These are phyloP conservation scores for Plantago major DNA, from an alignment of 257 asterid species.

Conservation along the genomic window DNA sequence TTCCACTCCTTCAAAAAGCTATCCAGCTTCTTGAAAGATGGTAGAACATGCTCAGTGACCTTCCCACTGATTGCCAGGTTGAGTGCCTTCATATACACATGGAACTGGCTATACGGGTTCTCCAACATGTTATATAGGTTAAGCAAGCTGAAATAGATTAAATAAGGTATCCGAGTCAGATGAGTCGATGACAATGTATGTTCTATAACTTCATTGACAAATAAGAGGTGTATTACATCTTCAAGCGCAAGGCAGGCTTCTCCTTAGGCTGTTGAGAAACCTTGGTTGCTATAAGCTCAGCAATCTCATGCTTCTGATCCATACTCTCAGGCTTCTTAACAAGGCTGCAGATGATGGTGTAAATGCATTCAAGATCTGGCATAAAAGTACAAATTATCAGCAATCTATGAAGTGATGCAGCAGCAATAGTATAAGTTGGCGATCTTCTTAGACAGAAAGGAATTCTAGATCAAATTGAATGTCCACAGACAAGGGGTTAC, in stretches of 20 bases:
- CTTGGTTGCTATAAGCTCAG: constrained; percentile 74
- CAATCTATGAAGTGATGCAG: background rate
- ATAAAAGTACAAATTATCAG: constrained; percentile 12
- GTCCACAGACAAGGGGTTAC: no score
- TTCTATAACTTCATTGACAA: background rate
- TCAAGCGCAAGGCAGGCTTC: constrained; percentile 73
- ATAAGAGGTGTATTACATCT: constrained; percentile 46
- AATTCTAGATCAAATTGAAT: no score
- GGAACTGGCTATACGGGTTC: constrained; percentile 81
- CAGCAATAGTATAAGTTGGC: no score
- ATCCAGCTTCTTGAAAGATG: constrained; percentile 76
- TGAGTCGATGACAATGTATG: constrained; percentile 2
- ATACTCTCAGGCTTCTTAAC: constrained; percentile 72
- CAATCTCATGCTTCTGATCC: constrained; percentile 73
- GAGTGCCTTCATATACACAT: constrained; percentile 86
- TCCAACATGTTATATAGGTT: constrained; percentile 90
- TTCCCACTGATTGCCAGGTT: constrained; percentile 68
- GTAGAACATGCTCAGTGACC: constrained; percentile 67
- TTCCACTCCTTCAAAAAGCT: constrained; percentile 77
- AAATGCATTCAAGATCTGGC: constrained; percentile 86
- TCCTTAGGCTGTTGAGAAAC: constrained; percentile 68
- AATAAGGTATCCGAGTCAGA: constrained; percentile 17
- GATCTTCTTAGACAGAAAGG: no score
- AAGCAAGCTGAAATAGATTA: constrained; percentile 51
- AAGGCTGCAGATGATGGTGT: constrained; percentile 80